Evolutionary conservation across 176 grass and related monocot species (phyloP).

Genomic region (Carex myosuroides): DNA sequence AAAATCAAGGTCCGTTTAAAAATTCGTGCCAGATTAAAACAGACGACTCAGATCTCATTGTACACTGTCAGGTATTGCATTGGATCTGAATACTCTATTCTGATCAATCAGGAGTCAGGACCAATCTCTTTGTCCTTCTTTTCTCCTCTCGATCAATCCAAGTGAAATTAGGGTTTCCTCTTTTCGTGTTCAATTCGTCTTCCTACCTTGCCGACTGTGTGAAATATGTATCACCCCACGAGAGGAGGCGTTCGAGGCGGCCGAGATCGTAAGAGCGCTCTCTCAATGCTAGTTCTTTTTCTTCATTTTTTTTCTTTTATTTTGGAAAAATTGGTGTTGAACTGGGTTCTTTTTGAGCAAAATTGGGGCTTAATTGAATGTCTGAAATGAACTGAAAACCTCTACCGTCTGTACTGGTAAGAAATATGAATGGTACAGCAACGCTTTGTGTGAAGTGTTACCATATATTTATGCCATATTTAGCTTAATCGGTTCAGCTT

Average conservation of each 20-base stretch:
- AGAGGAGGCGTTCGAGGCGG: constrained; percentile 96
- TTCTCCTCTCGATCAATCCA: not conserved
- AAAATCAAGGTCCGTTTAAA: too few species aligned
- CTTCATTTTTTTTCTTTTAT: not conserved
- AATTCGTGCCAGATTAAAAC: too few species aligned
- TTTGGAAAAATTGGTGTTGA: not conserved
- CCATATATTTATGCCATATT: not conserved
- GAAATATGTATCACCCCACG: constrained; percentile 80
- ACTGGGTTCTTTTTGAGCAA: not conserved
- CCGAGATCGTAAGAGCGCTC: constrained; percentile 66
- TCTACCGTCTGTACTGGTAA: not conserved
- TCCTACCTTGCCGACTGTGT: not conserved
- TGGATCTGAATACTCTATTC: not conserved
- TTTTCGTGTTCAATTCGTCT: not conserved
- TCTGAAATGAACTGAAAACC: not conserved
- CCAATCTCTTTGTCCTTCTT: not conserved
- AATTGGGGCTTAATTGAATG: not conserved
- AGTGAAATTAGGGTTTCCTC: constrained; percentile 2
- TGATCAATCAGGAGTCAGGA: not conserved
- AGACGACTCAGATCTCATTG: too few species aligned
- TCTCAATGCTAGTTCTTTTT: not conserved
- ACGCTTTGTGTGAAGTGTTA: not conserved
- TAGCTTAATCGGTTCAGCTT: not conserved
- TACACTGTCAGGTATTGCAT: too few species aligned
- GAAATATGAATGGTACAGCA: not conserved